Percentiles rank a stretch among this genome's conserved stretches.
These are phyloP conservation scores for Paraphoma chrysanthemicola DNA, from an alignment of 2,329 filamentous ascomycete genomes.

Conservation along the genomic window DNA sequence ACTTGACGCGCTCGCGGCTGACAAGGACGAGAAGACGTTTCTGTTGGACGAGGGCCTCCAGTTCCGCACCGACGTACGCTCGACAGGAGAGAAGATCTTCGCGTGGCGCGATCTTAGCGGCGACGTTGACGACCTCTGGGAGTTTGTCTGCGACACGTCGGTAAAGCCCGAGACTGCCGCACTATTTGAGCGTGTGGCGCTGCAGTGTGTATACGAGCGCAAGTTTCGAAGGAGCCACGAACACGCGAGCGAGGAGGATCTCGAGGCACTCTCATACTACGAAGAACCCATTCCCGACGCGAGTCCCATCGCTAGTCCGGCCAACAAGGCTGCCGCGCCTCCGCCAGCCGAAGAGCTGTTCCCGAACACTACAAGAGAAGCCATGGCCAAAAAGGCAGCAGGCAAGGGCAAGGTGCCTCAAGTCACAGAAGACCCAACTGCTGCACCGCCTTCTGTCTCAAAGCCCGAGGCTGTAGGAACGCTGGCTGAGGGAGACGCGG, in stretches of 20 bases:
- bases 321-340: conserved; percentile 42
- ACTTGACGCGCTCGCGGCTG: conserved; percentile 73
- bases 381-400: conserved; percentile 53
- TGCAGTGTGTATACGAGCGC: conserved; percentile 96
- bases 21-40: conserved; percentile 97
- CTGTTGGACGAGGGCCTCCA: conserved; percentile 90
- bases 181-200: conserved; percentile 81
- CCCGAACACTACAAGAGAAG: conserved; percentile 44
- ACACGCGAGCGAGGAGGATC: conserved; percentile 80
- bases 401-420: conserved; percentile 39
- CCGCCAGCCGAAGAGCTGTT: conserved; percentile 43
- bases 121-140: conserved; percentile 93
- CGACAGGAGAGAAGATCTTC: conserved; percentile 82
- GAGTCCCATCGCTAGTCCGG: conserved; percentile 62
- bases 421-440: conserved; percentile 56
- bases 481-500: conserved; percentile 76
- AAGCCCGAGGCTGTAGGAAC: conserved; percentile 75
- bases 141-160: conserved; percentile 89
- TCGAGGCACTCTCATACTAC: conserved; percentile 82
- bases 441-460: conserved; percentile 65
- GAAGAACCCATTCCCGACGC: conserved; percentile 67
- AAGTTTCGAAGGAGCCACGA: conserved; percentile 85
- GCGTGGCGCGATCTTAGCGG: conserved; percentile 96
- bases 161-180: conserved; percentile 74
- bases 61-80: conserved; percentile 82